phyloP scores from a whole-genome alignment of 352 stramenopile genomes.

The Thraustochytrium striatum region DNA sequence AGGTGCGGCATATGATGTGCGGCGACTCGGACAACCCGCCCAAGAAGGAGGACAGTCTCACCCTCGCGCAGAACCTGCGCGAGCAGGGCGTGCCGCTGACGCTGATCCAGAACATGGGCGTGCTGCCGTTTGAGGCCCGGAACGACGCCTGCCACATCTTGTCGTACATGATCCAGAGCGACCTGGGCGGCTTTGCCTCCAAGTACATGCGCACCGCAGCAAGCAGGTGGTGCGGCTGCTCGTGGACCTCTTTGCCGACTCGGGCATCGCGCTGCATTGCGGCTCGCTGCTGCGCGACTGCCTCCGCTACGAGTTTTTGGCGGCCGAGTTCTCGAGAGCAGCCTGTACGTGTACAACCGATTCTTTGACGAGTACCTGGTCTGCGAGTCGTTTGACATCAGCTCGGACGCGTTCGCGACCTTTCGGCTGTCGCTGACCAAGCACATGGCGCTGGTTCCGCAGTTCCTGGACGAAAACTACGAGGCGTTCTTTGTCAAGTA shows the following conservation, averaged over 20 bases:
- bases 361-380: slow-evolving; percentile 45
- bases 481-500: slow-evolving; percentile 76
- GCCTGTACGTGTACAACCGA: slow-evolving; percentile 25
- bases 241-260: slow-evolving; percentile 37
- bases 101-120: slow-evolving; percentile 43
- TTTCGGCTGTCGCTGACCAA: slow-evolving; percentile 42
- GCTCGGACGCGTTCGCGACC: slow-evolving; percentile 45
- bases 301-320: slow-evolving; percentile 41
- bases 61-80: slow-evolving; percentile 20
- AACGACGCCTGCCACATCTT: slow-evolving; percentile 33
- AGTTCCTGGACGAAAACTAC: slow-evolving; percentile 75
- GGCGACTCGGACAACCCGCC: slow-evolving; percentile 26
- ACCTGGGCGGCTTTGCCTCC: slow-evolving; percentile 26
- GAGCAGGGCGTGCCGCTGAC: slow-evolving; percentile 37
- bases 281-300: slow-evolving; percentile 39
- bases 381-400: slow-evolving; percentile 46
- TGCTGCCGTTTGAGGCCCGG: slow-evolving; percentile 34
- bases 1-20: slow-evolving; percentile 41
- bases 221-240: slow-evolving; percentile 25
- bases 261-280: slow-evolving; percentile 39
- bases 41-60: slow-evolving; percentile 16
- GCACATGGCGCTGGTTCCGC: slow-evolving; percentile 72
- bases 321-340: slow-evolving; percentile 18
- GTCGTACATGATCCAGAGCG: slow-evolving; percentile 47
- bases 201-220: slow-evolving; percentile 27